phyloP scores from a whole-genome alignment of 768 basidiomycete species.

The Trametes gibbosa region DNA sequence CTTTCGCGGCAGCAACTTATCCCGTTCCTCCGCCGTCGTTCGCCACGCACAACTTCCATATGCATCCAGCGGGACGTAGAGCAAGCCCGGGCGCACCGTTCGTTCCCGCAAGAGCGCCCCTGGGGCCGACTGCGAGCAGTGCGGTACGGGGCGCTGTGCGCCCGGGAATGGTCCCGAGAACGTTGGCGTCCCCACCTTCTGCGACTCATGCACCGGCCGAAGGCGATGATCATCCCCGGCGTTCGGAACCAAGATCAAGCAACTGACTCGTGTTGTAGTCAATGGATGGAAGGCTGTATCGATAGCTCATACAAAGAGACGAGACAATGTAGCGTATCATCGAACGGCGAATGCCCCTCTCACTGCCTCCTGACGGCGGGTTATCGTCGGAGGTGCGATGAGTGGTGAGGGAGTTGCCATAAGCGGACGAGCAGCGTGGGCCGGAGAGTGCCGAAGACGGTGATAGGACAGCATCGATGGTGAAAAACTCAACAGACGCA shows the following conservation, averaged over 20 bases:
- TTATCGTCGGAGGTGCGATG: conserved; percentile 1
- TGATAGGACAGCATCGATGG: conserved; percentile 20
- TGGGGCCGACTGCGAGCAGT: conserved; percentile 26
- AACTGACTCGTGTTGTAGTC: neutral
- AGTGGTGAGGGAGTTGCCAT: neutral
- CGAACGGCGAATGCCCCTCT: no score
- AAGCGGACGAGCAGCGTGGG: neutral
- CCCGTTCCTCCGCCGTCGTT: neutral
- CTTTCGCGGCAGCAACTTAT: neutral
- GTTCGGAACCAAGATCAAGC: neutral
- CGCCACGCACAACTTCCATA: neutral
- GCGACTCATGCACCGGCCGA: conserved; percentile 4
- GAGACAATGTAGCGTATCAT: no score
- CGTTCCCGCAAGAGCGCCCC: conserved; percentile 16
- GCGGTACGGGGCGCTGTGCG: conserved; percentile 13
- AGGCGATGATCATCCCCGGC: neutral
- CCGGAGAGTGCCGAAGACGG: neutral
- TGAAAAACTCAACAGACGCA: conserved; percentile 15
- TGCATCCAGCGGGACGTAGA: neutral
- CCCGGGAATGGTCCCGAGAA: neutral
- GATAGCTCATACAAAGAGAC: no score
- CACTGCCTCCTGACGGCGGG: neutral
- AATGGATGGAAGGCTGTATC: neutral
- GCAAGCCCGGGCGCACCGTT: conserved; percentile 7
- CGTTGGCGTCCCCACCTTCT: conserved; percentile 1